phyloP scores from a whole-genome alignment of 768 basidiomycete genomes.

The Pholiota microspora region DNA sequence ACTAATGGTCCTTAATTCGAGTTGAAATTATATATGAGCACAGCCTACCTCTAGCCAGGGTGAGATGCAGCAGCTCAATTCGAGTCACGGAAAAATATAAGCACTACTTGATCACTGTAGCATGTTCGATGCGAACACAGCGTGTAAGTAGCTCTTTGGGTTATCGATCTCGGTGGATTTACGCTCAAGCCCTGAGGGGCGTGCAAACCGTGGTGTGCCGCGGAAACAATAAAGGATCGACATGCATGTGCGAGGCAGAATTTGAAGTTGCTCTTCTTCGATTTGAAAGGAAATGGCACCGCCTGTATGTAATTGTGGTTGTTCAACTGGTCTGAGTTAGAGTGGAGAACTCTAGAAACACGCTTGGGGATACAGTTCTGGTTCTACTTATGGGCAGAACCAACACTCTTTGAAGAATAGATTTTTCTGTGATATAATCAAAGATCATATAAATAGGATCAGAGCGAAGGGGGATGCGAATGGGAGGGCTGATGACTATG shows the following conservation, averaged over 20 bases:
- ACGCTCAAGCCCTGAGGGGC: background rate
- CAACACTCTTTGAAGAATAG: too few species aligned
- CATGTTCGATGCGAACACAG: background rate
- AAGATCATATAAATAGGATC: too few species aligned
- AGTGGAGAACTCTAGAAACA: too few species aligned
- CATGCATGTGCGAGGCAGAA: background rate
- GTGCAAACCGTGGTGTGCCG: background rate
- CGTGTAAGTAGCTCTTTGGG: background rate
- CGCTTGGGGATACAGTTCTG: too few species aligned
- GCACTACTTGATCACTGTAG: background rate
- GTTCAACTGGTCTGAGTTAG: too few species aligned
- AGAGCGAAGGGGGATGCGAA: too few species aligned
- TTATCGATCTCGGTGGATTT: conserved; percentile 1
- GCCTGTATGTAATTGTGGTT: too few species aligned
- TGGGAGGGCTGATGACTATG: too few species aligned
- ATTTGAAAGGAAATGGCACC: too few species aligned
- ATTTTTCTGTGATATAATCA: too few species aligned
- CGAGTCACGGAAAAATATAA: background rate
- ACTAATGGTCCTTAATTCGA: background rate
- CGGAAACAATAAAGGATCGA: background rate
- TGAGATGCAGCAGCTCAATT: background rate
- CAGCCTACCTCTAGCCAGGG: background rate
- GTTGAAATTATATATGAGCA: background rate
- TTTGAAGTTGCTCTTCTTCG: too few species aligned
- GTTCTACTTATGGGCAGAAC: too few species aligned